Percentiles rank a stretch among this genome's conserved stretches.
Evolutionary conservation across 169 alveolate genomes (phyloP).

Genomic region (Eimeria falciformis): DNA sequence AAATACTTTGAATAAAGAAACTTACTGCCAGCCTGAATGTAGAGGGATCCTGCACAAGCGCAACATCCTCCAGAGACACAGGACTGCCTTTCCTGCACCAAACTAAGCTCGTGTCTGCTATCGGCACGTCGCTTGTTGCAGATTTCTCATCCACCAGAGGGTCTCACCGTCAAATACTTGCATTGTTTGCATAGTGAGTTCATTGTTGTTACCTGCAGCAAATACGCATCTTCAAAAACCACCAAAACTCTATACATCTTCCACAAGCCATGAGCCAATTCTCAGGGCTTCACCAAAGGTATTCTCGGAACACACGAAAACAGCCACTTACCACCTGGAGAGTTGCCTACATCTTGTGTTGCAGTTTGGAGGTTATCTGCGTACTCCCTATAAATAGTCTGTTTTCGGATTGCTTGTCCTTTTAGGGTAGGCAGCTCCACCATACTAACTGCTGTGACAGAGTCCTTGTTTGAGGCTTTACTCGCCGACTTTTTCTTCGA

Average conservation of each 20-base stretch:
- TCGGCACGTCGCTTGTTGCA: no score
- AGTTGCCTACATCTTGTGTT: not conserved
- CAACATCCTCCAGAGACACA: not conserved
- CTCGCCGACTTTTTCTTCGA: not conserved
- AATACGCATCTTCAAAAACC: not conserved
- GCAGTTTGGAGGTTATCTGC: not conserved
- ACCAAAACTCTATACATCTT: no score
- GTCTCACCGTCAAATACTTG: conserved; percentile 15
- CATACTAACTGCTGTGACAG: not conserved
- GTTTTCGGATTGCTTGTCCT: conserved; percentile 4
- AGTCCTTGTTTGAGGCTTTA: not conserved
- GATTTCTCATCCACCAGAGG: not conserved
- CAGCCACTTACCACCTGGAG: no score
- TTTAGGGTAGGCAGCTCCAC: conserved; percentile 29
- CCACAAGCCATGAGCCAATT: no score
- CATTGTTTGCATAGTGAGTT: not conserved
- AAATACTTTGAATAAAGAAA: not conserved
- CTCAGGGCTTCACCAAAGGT: no score
- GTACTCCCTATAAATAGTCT: not conserved
- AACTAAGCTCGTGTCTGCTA: no score
- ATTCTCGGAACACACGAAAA: no score
- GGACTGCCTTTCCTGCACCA: no score
- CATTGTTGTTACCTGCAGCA: not conserved
- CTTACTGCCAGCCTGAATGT: conserved; percentile 43
- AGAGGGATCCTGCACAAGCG: conserved; percentile 22